These are phyloP conservation scores for Debaryomyces tyrocola DNA, from an alignment of 805 yeast genomes.

Conservation along the genomic window DNA sequence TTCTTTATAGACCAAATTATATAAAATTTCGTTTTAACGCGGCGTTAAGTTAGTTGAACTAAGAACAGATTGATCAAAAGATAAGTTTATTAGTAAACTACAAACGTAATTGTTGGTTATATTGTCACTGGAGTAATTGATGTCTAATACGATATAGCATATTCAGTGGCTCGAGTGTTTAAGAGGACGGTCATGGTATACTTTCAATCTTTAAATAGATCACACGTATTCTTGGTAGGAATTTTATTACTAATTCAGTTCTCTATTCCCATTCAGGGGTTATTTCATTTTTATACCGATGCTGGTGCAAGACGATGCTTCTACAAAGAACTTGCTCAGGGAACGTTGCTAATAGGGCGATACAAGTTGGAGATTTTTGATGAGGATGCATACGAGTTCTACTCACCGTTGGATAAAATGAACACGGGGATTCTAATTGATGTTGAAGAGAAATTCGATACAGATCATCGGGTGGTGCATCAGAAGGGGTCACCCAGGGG, in stretches of 20 bases:
- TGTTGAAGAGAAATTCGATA: constrained; percentile 40
- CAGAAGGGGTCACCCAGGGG: constrained; percentile 23
- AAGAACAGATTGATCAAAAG: too few species aligned
- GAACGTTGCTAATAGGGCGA: constrained; percentile 48
- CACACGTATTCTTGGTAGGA: background rate
- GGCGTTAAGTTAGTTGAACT: too few species aligned
- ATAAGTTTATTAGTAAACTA: too few species aligned
- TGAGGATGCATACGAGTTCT: constrained; percentile 31
- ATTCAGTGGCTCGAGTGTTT: too few species aligned
- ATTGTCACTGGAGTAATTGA: too few species aligned
- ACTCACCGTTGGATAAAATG: constrained; percentile 25
- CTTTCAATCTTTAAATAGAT: background rate
- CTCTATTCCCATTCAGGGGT: constrained; percentile 1
- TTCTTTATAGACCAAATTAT: too few species aligned
- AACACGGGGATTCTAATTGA: constrained; percentile 39
- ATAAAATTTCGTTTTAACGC: too few species aligned
- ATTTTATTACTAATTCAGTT: background rate
- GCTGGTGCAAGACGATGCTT: constrained; percentile 57
- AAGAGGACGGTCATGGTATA: background rate
- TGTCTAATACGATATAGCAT: too few species aligned
- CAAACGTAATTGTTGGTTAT: too few species aligned
- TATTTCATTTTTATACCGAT: constrained; percentile 49
- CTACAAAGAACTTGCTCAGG: constrained; percentile 53
- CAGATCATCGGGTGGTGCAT: constrained; percentile 23
- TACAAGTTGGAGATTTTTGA: constrained; percentile 50